A percentile compares a stretch with the other conserved stretches of the same genome.
phyloP scores from a whole-genome alignment of 768 basidiomycete genomes.

The Porphyrellus cyaneotinctus region DNA sequence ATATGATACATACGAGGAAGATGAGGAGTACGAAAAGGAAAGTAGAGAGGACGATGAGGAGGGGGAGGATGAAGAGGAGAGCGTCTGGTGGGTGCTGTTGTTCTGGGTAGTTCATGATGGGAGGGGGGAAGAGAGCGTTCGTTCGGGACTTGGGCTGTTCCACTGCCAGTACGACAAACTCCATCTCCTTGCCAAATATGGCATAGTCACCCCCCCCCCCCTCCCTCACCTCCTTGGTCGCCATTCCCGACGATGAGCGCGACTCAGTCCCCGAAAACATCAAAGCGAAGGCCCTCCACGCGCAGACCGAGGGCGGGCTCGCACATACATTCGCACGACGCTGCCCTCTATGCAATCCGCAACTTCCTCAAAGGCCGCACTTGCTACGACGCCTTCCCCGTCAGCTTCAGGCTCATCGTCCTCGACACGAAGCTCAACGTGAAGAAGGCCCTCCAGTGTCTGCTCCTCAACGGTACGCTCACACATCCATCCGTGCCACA shows the following conservation, averaged over 20 bases:
- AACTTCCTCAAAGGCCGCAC: constrained; percentile 79
- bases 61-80: constrained; percentile 83
- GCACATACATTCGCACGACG: constrained; percentile 53
- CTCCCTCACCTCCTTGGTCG: neutral
- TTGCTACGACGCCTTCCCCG: constrained; percentile 95
- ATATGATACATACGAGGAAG: constrained; percentile 85
- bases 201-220: constrained; percentile 5
- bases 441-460: constrained; percentile 88
- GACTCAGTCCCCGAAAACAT: constrained; percentile 39
- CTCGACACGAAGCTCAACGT: constrained; percentile 95
- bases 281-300: constrained; percentile 54
- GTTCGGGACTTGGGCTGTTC: no score
- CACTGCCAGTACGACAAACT: no score
- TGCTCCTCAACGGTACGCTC: constrained; percentile 67
- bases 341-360: constrained; percentile 67
- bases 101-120: constrained; percentile 17
- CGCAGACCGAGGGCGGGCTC: constrained; percentile 54
- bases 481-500: neutral
- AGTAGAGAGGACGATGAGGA: constrained; percentile 90
- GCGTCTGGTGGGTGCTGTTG: constrained; percentile 46
- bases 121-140: no score
- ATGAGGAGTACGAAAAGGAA: constrained; percentile 90
- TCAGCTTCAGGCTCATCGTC: constrained; percentile 94
- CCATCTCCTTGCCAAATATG: constrained; percentile 3
- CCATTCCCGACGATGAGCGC: constrained; percentile 36